Percentiles rank a stretch among this genome's conserved stretches.
Conservation (phyloP, 345 rosid species). For the Laguncularia racemosa region DNA sequence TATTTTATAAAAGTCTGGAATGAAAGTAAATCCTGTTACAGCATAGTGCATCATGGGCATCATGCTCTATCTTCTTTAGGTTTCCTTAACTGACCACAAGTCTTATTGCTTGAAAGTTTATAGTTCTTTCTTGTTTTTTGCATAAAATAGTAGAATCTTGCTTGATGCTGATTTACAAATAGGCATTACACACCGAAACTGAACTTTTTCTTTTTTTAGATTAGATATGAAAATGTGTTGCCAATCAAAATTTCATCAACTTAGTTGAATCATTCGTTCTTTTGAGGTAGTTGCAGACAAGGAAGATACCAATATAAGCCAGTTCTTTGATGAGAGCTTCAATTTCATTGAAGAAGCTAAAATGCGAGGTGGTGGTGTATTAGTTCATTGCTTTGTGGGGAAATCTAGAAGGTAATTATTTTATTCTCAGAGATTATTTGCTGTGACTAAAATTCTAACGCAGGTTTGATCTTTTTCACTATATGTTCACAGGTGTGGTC, state of each 20-base stretch:
- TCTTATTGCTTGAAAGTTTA: too few relatives aligned
- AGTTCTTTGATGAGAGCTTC: slow-evolving; percentile 54
- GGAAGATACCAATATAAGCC: slow-evolving; percentile 47
- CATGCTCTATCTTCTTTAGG: too few relatives aligned
- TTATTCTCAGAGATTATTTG: not conserved
- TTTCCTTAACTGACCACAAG: too few relatives aligned
- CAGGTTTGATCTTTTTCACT: not conserved
- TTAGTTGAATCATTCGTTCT: not conserved
- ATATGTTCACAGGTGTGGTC: too few relatives aligned
- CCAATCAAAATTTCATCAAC: not conserved
- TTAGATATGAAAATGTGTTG: slow-evolving; percentile 1
- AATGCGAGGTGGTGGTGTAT: slow-evolving; percentile 53
- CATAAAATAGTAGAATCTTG: too few relatives aligned
- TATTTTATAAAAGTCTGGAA: too few relatives aligned
- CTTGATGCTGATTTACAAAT: too few relatives aligned
- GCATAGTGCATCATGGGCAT: too few relatives aligned
- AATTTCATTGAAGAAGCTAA: slow-evolving; percentile 64
- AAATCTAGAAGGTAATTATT: slow-evolving; percentile 44
- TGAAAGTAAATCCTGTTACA: too few relatives aligned
- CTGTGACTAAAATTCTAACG: not conserved
- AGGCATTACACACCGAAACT: not conserved
- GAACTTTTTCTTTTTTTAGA: not conserved
- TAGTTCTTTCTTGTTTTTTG: too few relatives aligned
- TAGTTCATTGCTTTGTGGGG: slow-evolving; percentile 73
- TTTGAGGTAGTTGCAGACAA: slow-evolving; percentile 37